These are phyloP conservation scores for Linanthus parryae DNA, from an alignment of 148 eudicot genomes.

Conservation along the genomic window DNA sequence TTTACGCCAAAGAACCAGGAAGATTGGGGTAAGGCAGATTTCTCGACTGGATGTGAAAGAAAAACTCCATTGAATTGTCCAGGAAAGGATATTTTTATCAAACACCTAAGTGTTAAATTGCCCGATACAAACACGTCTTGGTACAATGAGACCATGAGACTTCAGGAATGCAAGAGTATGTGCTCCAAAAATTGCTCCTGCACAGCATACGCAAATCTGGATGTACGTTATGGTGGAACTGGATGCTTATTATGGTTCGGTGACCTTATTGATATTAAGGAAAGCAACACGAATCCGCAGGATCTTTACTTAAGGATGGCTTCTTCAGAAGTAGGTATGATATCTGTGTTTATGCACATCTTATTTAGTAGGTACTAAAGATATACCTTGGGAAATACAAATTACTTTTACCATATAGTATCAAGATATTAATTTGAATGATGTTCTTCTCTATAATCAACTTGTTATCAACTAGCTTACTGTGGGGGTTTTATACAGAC, in stretches of 20 bases:
- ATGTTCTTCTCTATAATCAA: too few species aligned
- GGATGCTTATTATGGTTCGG: constrained; percentile 23
- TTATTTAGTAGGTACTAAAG: too few species aligned
- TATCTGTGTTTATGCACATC: too few species aligned
- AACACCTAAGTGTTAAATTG: constrained; percentile 2
- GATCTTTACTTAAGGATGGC: constrained; percentile 18
- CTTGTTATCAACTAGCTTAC: too few species aligned
- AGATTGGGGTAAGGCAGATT: constrained; percentile 3
- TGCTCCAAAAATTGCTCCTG: constrained; percentile 18
- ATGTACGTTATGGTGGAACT: constrained; percentile 2
- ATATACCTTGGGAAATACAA: too few species aligned
- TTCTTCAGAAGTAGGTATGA: constrained; percentile 13
- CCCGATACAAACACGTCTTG: constrained; percentile 13
- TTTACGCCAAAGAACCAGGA: neutral
- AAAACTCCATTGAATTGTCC: neutral
- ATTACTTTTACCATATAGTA: too few species aligned
- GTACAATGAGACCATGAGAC: constrained; percentile 12
- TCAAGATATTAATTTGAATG: too few species aligned
- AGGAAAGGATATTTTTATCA: constrained; percentile 11
- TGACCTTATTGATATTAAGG: constrained; percentile 15
- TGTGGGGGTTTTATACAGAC: too few species aligned
- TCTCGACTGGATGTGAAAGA: constrained; percentile 5
- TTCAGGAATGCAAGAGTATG: constrained; percentile 10
- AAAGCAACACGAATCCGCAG: constrained; percentile 7
- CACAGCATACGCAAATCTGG: constrained; percentile 17